phyloP scores from a whole-genome alignment of 768 basidiomycete genomes.

The Melanogaster broomeanus region DNA sequence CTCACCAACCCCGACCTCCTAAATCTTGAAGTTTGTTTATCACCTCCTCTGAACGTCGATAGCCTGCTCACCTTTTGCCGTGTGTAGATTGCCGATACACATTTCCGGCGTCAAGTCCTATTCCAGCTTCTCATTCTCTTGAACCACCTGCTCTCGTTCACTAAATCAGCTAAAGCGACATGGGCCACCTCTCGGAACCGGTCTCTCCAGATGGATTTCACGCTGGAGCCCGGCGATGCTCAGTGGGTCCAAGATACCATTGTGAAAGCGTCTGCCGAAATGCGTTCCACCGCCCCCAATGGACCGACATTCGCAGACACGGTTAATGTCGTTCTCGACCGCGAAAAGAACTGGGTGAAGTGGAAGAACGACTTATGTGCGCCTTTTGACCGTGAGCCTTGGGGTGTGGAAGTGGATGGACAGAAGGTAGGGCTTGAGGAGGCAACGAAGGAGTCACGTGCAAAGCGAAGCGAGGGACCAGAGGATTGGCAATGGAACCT shows the following conservation, averaged over 20 bases:
- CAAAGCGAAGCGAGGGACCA: constrained; percentile 57
- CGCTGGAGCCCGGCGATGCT: constrained; percentile 62
- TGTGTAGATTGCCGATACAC: constrained; percentile 79
- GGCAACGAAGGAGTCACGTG: constrained; percentile 53
- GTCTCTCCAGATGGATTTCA: constrained; percentile 83
- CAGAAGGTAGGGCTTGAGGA: constrained; percentile 59
- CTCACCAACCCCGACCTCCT: constrained; percentile 85
- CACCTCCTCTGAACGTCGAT: constrained; percentile 1
- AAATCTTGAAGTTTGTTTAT: constrained; percentile 72
- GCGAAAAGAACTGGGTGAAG: constrained; percentile 87
- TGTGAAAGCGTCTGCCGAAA: constrained; percentile 50
- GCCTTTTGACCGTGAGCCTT: constrained; percentile 75
- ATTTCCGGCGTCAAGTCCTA: constrained; percentile 91
- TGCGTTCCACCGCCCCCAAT: constrained; percentile 76
- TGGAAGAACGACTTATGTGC: constrained; percentile 87
- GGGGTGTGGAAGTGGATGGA: constrained; percentile 50
- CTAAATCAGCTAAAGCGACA: constrained; percentile 59
- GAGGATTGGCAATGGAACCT: constrained; percentile 64
- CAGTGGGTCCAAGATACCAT: constrained; percentile 79
- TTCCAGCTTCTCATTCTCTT: constrained; percentile 83
- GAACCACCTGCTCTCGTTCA: constrained; percentile 73
- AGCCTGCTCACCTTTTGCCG: constrained; percentile 11
- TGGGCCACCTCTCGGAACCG: constrained; percentile 71
- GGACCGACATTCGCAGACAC: constrained; percentile 79
- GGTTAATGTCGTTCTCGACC: constrained; percentile 66